Evolutionary conservation across 257 asterid genomes (phyloP).

Genomic region (Hygrophila difformis): DNA sequence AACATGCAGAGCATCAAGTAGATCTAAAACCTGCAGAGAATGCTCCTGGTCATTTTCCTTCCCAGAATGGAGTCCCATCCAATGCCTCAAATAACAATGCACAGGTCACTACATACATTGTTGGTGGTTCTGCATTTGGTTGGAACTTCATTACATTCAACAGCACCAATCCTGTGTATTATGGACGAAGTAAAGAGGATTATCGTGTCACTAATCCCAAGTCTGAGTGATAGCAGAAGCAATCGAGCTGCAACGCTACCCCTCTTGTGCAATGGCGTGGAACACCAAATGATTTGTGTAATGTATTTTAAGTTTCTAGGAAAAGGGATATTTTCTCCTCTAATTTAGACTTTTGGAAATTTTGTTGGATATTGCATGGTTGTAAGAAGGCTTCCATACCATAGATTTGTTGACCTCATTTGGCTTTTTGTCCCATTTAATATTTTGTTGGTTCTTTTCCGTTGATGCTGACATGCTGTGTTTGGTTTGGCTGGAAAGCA

Average conservation of each 20-base stretch:
- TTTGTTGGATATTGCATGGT: background rate
- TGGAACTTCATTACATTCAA: conserved; percentile 70
- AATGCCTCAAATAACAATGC: conserved; percentile 17
- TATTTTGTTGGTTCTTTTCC: too few relatives aligned
- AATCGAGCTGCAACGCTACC: too few relatives aligned
- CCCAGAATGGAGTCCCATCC: conserved; percentile 15
- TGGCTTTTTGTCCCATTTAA: too few relatives aligned
- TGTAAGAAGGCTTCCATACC: background rate
- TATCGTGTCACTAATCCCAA: conserved; percentile 46
- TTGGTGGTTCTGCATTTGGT: conserved; percentile 85
- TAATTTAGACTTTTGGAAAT: background rate
- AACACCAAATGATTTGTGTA: conserved; percentile 6
- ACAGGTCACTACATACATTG: conserved; percentile 37
- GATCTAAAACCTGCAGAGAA: conserved; percentile 12
- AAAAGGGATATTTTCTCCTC: background rate
- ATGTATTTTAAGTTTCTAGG: background rate
- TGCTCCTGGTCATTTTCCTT: conserved; percentile 15
- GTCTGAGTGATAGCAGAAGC: conserved; percentile 14
- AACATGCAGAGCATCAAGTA: conserved; percentile 12
- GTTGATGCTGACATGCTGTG: too few relatives aligned
- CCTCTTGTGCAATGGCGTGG: too few relatives aligned
- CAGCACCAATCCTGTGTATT: conserved; percentile 30
- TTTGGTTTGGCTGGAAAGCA: too few relatives aligned
- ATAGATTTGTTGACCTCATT: too few relatives aligned
- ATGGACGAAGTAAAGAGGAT: conserved; percentile 59